Base-by-base conservation (phyloP, 176 grass and related monocot genomes). In the Zizania latifolia region DNA sequence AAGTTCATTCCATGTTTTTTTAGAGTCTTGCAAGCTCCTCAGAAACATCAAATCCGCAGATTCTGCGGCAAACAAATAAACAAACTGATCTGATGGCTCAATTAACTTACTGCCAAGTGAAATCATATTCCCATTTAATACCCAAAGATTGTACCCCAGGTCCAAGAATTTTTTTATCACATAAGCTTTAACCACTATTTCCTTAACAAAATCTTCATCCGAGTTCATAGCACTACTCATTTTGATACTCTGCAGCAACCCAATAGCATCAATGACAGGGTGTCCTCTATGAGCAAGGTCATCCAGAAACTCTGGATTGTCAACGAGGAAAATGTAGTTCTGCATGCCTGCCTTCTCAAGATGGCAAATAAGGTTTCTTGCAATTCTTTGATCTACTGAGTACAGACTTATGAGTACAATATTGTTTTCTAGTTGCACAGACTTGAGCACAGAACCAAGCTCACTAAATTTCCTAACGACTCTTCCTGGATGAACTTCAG, bases 301-400 rank as follows among this genome's bases (percentile, higher is more conserved):
- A 81, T 39, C 78, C 36, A 92, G 28, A 83, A 94, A 71, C 70
- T 94, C 84, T 51, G 89, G 64, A 82, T 84, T 71, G 46, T 83
- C 89, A 81, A 79, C 67, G 58, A 94, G 46, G 61, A 94, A 81
- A 78, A 94, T 71, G 62, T 81, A 88, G 73, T 98, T 98, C 62
- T 68, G 50, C 58, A 88, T 65, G 69, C 89, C 86, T 40, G 61
- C 64, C 76, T 89, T 98, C 65, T 86, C 86, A 15, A 98, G 85
- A 88, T 94, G 84, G 72, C 95, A 98, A 75, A 98, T 86, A 45
- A 98, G 79, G 67, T 98, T 98, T 84, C 95, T 89, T 77, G 72
- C 71, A 60, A 84, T 39, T 44, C 27, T 81, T 57, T 88, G 35
- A 71, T 78, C 68, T 33, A 86, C 35, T 35, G 71, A 73, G 68